A percentile compares a stretch with the other conserved stretches of the same genome.
Evolutionary conservation across 371 early-diverging fungal species (phyloP).

Genomic region (Mortierella polycephala): DNA sequence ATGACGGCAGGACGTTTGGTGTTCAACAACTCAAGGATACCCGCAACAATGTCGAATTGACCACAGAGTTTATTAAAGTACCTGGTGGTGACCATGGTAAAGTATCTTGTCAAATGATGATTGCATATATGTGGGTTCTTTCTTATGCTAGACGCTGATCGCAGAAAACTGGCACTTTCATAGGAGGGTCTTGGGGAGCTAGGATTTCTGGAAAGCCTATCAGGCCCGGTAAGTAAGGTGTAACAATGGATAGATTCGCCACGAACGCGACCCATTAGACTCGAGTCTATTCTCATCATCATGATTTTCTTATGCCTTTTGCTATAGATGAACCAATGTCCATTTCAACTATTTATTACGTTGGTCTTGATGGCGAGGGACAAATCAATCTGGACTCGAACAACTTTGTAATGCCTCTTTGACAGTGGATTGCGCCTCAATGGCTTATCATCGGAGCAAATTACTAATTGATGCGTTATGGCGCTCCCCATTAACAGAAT

Average conservation of each 20-base stretch:
- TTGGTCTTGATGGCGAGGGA: constrained; percentile 77
- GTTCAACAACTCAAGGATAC: constrained; percentile 81
- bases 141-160: constrained; percentile 1
- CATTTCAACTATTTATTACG: constrained; percentile 68
- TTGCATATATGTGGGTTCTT: neutral
- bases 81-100: constrained; percentile 68
- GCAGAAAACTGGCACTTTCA: neutral
- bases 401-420: constrained; percentile 51
- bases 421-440: neutral
- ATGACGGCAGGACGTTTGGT: constrained; percentile 88
- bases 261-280: neutral
- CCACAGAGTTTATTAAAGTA: constrained; percentile 85
- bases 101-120: neutral
- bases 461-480: neutral
- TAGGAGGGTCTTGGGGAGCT: constrained; percentile 90
- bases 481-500: neutral
- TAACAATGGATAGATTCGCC: neutral
- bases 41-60: constrained; percentile 75
- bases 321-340: constrained; percentile 45
- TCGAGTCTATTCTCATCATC: neutral
- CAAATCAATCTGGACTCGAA: constrained; percentile 61
- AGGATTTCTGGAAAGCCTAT: constrained; percentile 80
- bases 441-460: neutral
- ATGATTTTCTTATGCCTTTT: neutral
- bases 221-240: constrained; percentile 36